These are phyloP conservation scores for Ophiostoma quercus DNA, from an alignment of 2,329 filamentous ascomycete genomes.

Conservation along the genomic window DNA sequence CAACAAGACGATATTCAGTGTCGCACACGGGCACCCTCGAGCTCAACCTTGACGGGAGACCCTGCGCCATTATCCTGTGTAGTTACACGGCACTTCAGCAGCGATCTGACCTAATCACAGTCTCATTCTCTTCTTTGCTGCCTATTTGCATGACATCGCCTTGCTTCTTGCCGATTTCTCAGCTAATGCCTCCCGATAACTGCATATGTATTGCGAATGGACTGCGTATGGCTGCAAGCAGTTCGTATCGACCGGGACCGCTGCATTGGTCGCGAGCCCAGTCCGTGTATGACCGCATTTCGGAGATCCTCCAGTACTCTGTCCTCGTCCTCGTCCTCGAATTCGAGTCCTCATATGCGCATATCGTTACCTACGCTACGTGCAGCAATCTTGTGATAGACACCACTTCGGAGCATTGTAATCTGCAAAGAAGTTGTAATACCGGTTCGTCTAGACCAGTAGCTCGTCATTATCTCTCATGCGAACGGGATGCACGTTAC, in stretches of 20 bases:
- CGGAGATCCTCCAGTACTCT: not conserved
- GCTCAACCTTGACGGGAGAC: not conserved
- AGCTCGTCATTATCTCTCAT: not conserved
- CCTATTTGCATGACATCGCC: not conserved
- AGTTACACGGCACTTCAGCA: slow-evolving; percentile 7
- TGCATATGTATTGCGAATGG: not conserved
- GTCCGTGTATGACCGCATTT: slow-evolving; percentile 1
- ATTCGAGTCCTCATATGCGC: too few relatives aligned
- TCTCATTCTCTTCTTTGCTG: not conserved
- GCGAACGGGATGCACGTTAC: not conserved
- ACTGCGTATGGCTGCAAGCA: not conserved
- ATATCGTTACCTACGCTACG: not conserved
- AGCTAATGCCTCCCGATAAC: not conserved
- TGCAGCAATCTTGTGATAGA: not conserved
- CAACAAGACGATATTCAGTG: not conserved
- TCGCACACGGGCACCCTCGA: not conserved
- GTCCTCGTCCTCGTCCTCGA: too few relatives aligned
- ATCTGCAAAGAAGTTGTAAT: not conserved
- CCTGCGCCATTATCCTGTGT: not conserved
- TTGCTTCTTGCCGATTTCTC: not conserved
- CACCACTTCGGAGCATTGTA: not conserved
- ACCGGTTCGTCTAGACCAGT: not conserved
- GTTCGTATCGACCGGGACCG: not conserved
- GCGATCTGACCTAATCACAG: not conserved
- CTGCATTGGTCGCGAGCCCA: not conserved